Evolutionary conservation across 257 asterid species (phyloP).

Genomic region (Mitragyna speciosa): DNA sequence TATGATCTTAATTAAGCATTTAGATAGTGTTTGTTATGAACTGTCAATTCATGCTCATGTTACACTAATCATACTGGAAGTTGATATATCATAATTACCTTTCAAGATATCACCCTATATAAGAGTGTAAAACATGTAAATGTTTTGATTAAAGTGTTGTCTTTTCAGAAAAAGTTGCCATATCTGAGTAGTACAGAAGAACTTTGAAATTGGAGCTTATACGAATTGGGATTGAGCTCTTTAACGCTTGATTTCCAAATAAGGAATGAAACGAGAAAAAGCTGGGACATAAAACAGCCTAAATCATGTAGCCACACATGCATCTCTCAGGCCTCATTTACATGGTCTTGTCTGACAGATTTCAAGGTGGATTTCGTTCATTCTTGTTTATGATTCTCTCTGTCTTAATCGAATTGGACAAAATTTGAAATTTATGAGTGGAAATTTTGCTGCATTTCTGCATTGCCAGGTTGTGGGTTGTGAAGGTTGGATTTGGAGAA

Average conservation of each 20-base stretch:
- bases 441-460: neutral
- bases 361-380: neutral
- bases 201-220: neutral
- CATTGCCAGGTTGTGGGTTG: neutral
- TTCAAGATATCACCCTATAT: neutral
- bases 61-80: neutral
- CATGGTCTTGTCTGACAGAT: neutral
- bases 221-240: neutral
- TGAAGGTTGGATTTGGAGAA: neutral
- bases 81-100: neutral
- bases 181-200: neutral
- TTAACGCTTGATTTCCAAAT: too few species aligned
- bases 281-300: neutral
- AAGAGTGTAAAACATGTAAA: neutral
- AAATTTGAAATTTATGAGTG: neutral
- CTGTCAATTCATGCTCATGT: neutral
- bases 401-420: neutral
- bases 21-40: neutral
- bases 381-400: neutral
- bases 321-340: neutral
- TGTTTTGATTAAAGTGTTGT: neutral
- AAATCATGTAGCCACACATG: constrained; percentile 4
- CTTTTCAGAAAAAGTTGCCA: neutral
- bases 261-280: neutral
- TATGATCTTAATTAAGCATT: too few species aligned